A percentile compares a stretch with the other conserved stretches of the same genome.
These are phyloP conservation scores for Coemansia sp. DNA, from an alignment of 192 early-diverging fungal genomes.

Conservation along the genomic window DNA sequence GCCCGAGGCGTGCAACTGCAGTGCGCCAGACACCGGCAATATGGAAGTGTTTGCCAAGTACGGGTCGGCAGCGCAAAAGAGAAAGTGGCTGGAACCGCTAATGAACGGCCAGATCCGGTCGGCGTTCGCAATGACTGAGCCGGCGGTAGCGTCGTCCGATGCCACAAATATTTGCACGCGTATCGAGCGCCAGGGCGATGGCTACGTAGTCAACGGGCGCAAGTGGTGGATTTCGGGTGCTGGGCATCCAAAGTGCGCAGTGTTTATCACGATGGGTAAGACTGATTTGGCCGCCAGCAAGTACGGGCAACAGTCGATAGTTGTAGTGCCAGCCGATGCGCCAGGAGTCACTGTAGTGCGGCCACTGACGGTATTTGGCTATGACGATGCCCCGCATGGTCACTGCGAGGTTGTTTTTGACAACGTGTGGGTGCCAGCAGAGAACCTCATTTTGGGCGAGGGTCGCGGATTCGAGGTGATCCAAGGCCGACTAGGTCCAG, in stretches of 20 bases:
- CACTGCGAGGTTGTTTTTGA: slow-evolving; percentile 94
- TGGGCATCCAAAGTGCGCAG: slow-evolving; percentile 89
- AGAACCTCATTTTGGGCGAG: slow-evolving; percentile 90
- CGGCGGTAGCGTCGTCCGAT: slow-evolving; percentile 92
- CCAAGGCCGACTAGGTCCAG: slow-evolving; percentile 94
- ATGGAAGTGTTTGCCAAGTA: slow-evolving; percentile 99
- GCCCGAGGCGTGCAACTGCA: slow-evolving; percentile 92
- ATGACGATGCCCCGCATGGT: slow-evolving; percentile 95
- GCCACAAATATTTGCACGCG: slow-evolving; percentile 94
- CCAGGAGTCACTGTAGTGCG: slow-evolving; percentile 83
- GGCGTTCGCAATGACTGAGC: slow-evolving; percentile 99
- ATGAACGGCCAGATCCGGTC: slow-evolving; percentile 92
- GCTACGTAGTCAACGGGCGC: slow-evolving; percentile 74
- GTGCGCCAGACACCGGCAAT: slow-evolving; percentile 97
- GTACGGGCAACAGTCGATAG: slow-evolving; percentile 88
- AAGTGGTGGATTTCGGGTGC: slow-evolving; percentile 99
- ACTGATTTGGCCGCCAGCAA: slow-evolving; percentile 59
- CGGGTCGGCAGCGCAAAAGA: slow-evolving; percentile 82
- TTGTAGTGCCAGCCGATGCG: slow-evolving; percentile 84
- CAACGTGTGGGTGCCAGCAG: slow-evolving; percentile 81
- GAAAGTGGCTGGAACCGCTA: slow-evolving; percentile 76
- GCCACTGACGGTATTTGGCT: slow-evolving; percentile 88
- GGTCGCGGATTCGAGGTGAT: slow-evolving; percentile 99
- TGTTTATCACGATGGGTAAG: slow-evolving; percentile 95
- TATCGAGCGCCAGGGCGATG: slow-evolving; percentile 68